Base-by-base conservation (phyloP, 1,139 yeast species). In the Candida sp. region DNA sequence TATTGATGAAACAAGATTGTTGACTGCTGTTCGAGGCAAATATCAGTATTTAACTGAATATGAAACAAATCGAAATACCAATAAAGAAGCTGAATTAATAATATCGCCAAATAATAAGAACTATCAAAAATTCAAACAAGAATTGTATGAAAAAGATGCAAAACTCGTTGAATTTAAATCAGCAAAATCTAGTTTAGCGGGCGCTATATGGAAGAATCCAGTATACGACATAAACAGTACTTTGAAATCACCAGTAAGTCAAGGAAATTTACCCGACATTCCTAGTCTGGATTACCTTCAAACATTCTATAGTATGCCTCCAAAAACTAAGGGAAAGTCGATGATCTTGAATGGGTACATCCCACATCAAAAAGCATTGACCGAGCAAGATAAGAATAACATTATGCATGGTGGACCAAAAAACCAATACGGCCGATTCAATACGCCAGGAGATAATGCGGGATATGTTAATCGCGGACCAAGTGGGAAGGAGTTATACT, bases 321-420 rank as follows among this genome's bases (percentile, higher is more conserved):
- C 69, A 15, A 74, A 77, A 44, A 60, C 60, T 5, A 64, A 55
- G 4, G 86, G 87, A 43, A 93, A 93, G 60, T 85, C 96, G 3
- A 87, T 93, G 87, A 69, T 93, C 22, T 65, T 93, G 48, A 87
- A 84, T 43, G 98, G 98, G 0, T 87, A 74, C 54, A 80, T 83
- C 47, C 76, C 89, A 2, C 83, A 82, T 47, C 66, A 67, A 21
- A 73, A 75, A 9, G 84, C 84, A 2, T 70, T 91, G 40, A 80
- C 81, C 3, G 80, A 76, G 38, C 85, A 84, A 44, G 97, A 90
- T 58, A 77, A 75, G 43, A 87, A 84, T 47, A 70, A 77, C n/a
- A 70, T 89, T 23, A 55, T 73, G 39, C 79, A 80, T 51, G 67
- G 71, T 3, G 52, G 48, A 37, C 53, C 59, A 46, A 53, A 62